Conservation (phyloP, 371 early-diverging fungal species). For the Batrachochytrium dendrobatidis region DNA sequence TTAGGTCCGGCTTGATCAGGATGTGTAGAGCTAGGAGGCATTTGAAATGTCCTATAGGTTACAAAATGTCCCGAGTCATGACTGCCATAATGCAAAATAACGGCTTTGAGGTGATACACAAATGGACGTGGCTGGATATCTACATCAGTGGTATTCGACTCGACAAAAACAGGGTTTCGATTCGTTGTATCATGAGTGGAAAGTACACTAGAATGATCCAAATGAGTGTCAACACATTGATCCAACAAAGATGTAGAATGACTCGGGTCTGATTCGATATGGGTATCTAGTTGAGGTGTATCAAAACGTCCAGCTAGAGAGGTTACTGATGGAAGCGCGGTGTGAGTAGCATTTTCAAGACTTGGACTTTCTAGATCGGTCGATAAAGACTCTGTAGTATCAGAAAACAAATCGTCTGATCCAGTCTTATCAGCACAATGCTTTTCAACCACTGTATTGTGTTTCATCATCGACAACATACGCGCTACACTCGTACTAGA, state of each 20-base stretch:
- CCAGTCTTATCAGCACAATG: neutral
- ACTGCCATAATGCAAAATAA: constrained; percentile 82
- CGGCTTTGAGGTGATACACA: constrained; percentile 68
- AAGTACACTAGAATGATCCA: no score
- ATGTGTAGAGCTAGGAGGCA: neutral
- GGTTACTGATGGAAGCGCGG: no score
- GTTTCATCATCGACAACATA: constrained; percentile 4
- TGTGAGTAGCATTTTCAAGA: no score
- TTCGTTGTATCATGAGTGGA: neutral
- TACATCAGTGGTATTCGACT: neutral
- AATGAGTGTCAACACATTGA: no score
- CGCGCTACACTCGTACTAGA: no score
- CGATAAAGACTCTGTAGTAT: neutral
- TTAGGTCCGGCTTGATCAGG: neutral
- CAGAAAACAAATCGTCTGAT: neutral
- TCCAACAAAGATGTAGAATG: no score
- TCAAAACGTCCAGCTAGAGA: no score
- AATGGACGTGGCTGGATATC: constrained; percentile 12
- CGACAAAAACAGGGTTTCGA: neutral
- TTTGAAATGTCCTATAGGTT: constrained; percentile 60
- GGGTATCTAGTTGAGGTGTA: no score
- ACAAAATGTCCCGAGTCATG: constrained; percentile 92
- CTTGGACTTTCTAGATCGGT: no score
- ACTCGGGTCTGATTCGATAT: no score
- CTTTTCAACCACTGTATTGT: neutral